These are phyloP conservation scores for Oenanthe javanica DNA, from an alignment of 140 eudicot species.

Conservation along the genomic window DNA sequence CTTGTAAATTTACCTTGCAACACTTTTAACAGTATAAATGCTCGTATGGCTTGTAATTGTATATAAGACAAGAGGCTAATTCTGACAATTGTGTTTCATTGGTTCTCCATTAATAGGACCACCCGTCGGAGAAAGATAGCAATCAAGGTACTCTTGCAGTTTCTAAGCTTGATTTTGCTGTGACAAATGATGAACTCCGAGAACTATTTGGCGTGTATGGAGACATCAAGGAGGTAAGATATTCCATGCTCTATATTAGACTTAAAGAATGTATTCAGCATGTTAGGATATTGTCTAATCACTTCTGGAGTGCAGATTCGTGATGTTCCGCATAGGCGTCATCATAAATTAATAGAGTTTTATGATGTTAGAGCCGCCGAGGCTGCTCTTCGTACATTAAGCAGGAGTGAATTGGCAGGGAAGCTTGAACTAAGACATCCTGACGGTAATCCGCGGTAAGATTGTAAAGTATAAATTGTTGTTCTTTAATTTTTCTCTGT, in stretches of 20 bases:
- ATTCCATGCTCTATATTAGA: constrained; percentile 8
- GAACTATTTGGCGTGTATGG: constrained; percentile 79
- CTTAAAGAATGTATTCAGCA: constrained; percentile 4
- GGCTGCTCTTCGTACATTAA: constrained; percentile 72
- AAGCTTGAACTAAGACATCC: constrained; percentile 58
- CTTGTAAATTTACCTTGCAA: neutral
- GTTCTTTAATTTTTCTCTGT: neutral
- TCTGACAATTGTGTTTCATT: neutral
- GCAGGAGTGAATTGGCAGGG: constrained; percentile 61
- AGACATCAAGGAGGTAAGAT: constrained; percentile 81
- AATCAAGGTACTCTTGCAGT: constrained; percentile 73
- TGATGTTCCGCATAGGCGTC: constrained; percentile 54
- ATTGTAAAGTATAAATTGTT: neutral
- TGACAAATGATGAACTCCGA: constrained; percentile 61
- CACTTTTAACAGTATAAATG: neutral
- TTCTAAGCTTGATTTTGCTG: constrained; percentile 56
- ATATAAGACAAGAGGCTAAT: neutral
- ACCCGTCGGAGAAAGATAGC: constrained; percentile 58
- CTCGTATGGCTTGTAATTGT: neutral
- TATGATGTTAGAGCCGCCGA: constrained; percentile 86
- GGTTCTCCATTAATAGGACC: constrained; percentile 40
- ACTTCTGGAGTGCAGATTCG: constrained; percentile 53
- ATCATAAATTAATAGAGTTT: constrained; percentile 59
- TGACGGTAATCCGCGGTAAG: constrained; percentile 47
- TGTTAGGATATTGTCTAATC: neutral